phyloP scores from a whole-genome alignment of 1,284 basidiomycete species.

The Rhodotorula sp. region DNA sequence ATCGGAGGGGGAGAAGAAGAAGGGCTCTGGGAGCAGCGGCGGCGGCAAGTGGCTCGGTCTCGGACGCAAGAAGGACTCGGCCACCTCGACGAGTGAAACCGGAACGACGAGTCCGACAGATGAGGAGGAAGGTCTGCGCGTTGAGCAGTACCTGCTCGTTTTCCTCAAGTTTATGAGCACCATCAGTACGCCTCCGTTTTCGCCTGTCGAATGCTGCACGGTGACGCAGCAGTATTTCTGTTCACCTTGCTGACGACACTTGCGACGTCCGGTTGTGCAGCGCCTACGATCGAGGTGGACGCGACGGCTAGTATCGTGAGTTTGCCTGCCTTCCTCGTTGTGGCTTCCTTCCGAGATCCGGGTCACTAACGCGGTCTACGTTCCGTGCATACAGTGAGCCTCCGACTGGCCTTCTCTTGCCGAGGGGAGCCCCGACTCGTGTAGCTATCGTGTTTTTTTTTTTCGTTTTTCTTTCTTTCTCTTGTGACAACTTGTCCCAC shows the following conservation, averaged over 20 bases:
- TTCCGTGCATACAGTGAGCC: neutral
- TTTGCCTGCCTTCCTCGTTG: neutral
- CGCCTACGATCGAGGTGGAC: conserved; percentile 79
- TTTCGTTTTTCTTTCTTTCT: no score
- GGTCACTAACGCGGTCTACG: neutral
- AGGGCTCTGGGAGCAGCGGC: conserved; percentile 58
- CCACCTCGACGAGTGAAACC: neutral
- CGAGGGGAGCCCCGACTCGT: no score
- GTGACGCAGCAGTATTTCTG: neutral
- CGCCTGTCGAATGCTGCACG: neutral
- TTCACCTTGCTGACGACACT: no score
- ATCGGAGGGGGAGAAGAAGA: conserved; percentile 64
- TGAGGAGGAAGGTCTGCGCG: conserved; percentile 79
- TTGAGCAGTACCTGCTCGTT: conserved; percentile 67
- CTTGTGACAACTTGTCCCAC: no score
- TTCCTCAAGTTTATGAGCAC: conserved; percentile 97
- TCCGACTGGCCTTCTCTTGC: neutral
- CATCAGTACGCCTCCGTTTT: conserved; percentile 58
- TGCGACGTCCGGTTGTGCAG: conserved; percentile 34
- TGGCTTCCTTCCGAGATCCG: neutral
- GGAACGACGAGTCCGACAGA: conserved; percentile 50
- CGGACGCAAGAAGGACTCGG: conserved; percentile 32
- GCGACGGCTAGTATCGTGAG: conserved; percentile 41
- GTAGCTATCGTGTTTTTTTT: no score
- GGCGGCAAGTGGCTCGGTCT: conserved; percentile 54